These are phyloP conservation scores for Panicum miliaceum DNA, from an alignment of 176 grass and related monocot species.

Conservation along the genomic window DNA sequence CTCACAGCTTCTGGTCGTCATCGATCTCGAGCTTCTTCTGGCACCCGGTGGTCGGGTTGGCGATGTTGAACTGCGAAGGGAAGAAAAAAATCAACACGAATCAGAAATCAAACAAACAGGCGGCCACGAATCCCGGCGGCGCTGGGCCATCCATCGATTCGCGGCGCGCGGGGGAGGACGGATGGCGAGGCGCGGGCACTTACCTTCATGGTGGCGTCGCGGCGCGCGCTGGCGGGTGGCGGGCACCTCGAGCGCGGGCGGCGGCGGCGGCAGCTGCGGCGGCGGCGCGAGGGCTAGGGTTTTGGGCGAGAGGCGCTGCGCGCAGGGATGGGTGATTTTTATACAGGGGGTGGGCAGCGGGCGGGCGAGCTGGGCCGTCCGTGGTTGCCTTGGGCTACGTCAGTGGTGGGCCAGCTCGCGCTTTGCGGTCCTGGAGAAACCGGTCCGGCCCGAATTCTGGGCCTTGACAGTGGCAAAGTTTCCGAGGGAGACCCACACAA, in stretches of 20 bases:
- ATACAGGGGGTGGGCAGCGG: slow-evolving; percentile 25
- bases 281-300: slow-evolving; percentile 53
- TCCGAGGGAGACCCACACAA: no score
- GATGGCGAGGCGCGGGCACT: not conserved
- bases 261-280: no score
- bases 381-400: not conserved
- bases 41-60: slow-evolving; percentile 80
- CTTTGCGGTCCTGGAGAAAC: no score
- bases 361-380: slow-evolving; percentile 11
- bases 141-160: not conserved
- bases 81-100: not conserved
- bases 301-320: slow-evolving; percentile 25
- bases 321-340: not conserved
- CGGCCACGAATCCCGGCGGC: not conserved
- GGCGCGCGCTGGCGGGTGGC: slow-evolving; percentile 20
- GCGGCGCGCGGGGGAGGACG: not conserved
- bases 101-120: not conserved
- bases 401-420: no score
- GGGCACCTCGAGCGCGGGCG: slow-evolving; percentile 14
- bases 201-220: slow-evolving; percentile 61
- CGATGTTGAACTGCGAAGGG: slow-evolving; percentile 73
- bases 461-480: no score
- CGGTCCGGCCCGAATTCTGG: no score
- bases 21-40: slow-evolving; percentile 93
- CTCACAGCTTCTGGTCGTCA: slow-evolving; percentile 93